These are phyloP conservation scores for Castanea sativa DNA, from an alignment of 306 rosid genomes.

Conservation along the genomic window DNA sequence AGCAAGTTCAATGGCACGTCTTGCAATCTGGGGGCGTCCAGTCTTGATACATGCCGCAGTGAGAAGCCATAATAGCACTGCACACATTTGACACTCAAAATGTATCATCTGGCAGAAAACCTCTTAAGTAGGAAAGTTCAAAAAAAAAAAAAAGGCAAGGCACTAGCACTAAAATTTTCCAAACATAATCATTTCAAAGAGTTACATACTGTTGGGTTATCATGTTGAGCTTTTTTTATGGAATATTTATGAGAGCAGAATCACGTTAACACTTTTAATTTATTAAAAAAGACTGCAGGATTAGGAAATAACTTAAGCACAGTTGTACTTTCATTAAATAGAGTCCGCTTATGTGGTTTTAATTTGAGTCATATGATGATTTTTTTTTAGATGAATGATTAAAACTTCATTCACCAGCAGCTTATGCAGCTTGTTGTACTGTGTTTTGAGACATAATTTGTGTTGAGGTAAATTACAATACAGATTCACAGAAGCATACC, in stretches of 20 bases:
- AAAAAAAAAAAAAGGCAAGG: neutral
- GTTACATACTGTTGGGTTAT: neutral
- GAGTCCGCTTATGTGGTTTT: neutral
- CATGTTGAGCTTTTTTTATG: neutral
- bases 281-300: neutral
- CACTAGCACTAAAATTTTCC: neutral
- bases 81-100: constrained; percentile 15
- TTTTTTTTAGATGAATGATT: neutral
- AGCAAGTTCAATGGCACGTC: constrained; percentile 70
- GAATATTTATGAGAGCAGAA: neutral
- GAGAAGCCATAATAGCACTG: constrained; percentile 80
- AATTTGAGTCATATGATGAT: neutral
- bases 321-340: neutral
- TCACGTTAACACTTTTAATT: neutral
- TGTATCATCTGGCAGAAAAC: constrained; percentile 2
- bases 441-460: neutral
- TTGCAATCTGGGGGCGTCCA: constrained; percentile 75
- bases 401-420: too few species aligned
- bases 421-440: too few species aligned
- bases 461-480: constrained; percentile 5
- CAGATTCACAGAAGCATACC: constrained; percentile 37
- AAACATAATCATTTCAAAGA: neutral
- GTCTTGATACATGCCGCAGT: constrained; percentile 71
- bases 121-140: neutral
- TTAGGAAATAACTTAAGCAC: too few species aligned